A percentile compares a stretch with the other conserved stretches of the same genome.
These are phyloP conservation scores for Diaporthe capsici DNA, from an alignment of 2,329 filamentous ascomycete species.

Conservation along the genomic window DNA sequence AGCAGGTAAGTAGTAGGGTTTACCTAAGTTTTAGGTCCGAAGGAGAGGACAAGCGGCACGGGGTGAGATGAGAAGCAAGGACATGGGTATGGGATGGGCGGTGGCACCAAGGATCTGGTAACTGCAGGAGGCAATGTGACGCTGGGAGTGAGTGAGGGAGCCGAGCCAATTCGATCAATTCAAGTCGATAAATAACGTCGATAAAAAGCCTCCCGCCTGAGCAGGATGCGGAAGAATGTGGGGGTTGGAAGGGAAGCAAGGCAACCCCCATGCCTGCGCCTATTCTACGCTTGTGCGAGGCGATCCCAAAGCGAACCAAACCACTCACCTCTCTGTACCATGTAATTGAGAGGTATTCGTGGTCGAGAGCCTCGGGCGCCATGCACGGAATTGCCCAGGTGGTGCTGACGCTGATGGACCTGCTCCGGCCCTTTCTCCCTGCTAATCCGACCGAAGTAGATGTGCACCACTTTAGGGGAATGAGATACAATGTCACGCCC, in stretches of 20 bases:
- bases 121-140: conserved; percentile 31
- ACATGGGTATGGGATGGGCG: conserved; percentile 15
- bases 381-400: background rate
- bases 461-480: background rate
- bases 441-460: conserved; percentile 6
- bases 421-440: too few relatives aligned
- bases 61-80: conserved; percentile 25
- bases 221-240: background rate
- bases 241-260: background rate
- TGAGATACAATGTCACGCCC: background rate
- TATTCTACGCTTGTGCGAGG: background rate
- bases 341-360: background rate
- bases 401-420: background rate
- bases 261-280: background rate
- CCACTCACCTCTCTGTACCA: background rate
- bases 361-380: background rate
- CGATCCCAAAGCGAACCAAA: background rate
- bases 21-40: conserved; percentile 24
- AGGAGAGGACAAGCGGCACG: conserved; percentile 17
- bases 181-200: background rate
- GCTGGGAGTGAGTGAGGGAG: background rate
- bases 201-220: background rate
- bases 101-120: conserved; percentile 37
- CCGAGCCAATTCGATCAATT: background rate
- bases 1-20: background rate